Percentiles rank a stretch among this genome's conserved stretches.
These are phyloP conservation scores for Cryptomeria japonica DNA, from an alignment of 75 land plant genomes.

Conservation along the genomic window DNA sequence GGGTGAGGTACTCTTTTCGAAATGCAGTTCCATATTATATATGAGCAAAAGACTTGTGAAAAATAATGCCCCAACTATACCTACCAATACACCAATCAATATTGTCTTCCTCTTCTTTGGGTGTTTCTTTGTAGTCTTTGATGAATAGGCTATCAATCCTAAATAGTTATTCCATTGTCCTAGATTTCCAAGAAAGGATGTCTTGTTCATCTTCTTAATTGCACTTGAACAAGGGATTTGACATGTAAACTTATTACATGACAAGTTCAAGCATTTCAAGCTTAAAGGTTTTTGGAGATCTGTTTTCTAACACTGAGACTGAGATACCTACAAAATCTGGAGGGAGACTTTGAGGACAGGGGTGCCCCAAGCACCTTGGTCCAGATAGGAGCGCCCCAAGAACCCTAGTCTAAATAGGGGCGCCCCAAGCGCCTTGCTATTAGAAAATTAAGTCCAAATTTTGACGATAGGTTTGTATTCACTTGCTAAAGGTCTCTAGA, in stretches of 20 bases:
- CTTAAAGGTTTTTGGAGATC: no score
- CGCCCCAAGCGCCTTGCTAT: no score
- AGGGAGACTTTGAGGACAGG: no score
- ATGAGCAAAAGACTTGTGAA: neutral
- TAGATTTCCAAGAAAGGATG: constrained; percentile 43
- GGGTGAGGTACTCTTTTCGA: neutral
- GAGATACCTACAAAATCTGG: no score
- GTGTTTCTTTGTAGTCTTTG: neutral
- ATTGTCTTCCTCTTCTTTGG: neutral
- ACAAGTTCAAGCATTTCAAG: constrained; percentile 41
- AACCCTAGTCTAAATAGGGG: no score
- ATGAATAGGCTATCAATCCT: constrained; percentile 6
- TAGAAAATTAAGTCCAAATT: no score
- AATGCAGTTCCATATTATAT: no score
- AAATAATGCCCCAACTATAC: neutral
- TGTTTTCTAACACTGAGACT: no score
- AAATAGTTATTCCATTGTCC: constrained; percentile 47
- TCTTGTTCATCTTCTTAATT: constrained; percentile 24
- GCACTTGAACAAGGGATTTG: constrained; percentile 37
- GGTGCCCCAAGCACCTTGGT: no score
- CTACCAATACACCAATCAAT: neutral
- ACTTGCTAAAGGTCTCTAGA: no score
- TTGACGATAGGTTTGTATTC: no score
- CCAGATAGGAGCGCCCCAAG: no score
- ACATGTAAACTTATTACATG: constrained; percentile 47